Evolutionary conservation across 257 asterid species (phyloP).

Genomic region (Jasminum sambac): DNA sequence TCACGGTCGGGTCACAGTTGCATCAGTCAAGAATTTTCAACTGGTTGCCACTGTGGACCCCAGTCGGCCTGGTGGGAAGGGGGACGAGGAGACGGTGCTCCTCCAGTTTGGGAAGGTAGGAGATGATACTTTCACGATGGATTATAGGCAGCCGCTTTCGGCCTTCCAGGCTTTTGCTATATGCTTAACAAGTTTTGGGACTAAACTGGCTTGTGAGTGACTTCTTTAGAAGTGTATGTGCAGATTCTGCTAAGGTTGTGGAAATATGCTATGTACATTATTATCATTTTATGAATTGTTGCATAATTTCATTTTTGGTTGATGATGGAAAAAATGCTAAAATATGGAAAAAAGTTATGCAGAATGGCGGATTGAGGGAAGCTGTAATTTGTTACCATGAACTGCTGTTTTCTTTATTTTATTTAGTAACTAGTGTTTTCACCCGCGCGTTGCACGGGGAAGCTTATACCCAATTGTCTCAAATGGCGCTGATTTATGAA

Average conservation of each 20-base stretch:
- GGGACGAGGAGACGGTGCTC: constrained; percentile 77
- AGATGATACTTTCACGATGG: constrained; percentile 82
- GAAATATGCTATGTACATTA: constrained; percentile 31
- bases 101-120: constrained; percentile 92
- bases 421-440: no score
- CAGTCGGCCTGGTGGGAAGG: constrained; percentile 77
- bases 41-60: constrained; percentile 73
- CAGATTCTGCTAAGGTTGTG: constrained; percentile 11
- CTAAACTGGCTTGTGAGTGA: constrained; percentile 83
- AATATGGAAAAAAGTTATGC: not conserved
- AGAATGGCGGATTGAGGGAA: not conserved
- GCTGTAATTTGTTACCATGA: no score
- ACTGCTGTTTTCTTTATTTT: no score
- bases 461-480: no score
- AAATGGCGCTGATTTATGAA: no score
- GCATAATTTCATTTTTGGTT: constrained; percentile 20
- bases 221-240: not conserved
- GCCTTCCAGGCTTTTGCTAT: constrained; percentile 95
- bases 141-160: constrained; percentile 81
- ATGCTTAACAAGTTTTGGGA: constrained; percentile 89
- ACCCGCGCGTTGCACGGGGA: no score
- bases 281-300: constrained; percentile 16
- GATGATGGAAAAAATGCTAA: not conserved
- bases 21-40: constrained; percentile 92
- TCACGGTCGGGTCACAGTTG: constrained; percentile 92